These are phyloP conservation scores for Solanum raphanifolium DNA, from an alignment of 257 asterid genomes.

Conservation along the genomic window DNA sequence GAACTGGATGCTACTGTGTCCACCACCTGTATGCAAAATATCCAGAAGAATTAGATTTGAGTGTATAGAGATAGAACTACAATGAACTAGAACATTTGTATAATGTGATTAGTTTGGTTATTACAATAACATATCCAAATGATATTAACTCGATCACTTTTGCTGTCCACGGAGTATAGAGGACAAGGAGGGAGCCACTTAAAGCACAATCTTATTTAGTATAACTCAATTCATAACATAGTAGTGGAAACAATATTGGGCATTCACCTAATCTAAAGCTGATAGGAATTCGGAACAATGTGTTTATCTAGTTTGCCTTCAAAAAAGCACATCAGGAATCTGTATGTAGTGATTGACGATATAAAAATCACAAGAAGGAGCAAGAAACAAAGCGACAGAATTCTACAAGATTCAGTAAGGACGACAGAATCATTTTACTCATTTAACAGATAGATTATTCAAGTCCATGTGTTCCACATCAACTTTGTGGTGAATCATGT, in stretches of 20 bases:
- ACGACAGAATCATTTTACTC: neutral
- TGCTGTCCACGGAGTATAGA: no score
- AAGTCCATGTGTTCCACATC: neutral
- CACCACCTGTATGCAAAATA: constrained; percentile 35
- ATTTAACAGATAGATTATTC: neutral
- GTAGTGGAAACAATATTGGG: neutral
- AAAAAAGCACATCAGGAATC: neutral
- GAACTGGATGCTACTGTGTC: constrained; percentile 34
- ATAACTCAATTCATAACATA: neutral
- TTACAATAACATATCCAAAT: neutral
- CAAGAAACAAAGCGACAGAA: neutral
- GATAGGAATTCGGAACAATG: neutral
- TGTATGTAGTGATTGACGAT: neutral
- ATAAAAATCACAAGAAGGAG: neutral
- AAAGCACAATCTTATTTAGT: neutral
- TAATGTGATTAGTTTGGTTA: neutral
- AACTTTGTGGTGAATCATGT: neutral
- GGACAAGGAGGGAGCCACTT: neutral
- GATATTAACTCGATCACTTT: neutral
- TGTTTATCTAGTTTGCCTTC: neutral
- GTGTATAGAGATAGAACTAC: neutral
- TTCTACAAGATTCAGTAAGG: neutral
- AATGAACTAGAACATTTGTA: neutral
- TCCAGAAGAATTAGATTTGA: constrained; percentile 6
- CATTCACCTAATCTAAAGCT: neutral